Evolutionary conservation across 2,329 filamentous ascomycete genomes (phyloP), one percentile per base, ranked within the genome.

Genomic region (Ciborinia camelliae): DNA sequence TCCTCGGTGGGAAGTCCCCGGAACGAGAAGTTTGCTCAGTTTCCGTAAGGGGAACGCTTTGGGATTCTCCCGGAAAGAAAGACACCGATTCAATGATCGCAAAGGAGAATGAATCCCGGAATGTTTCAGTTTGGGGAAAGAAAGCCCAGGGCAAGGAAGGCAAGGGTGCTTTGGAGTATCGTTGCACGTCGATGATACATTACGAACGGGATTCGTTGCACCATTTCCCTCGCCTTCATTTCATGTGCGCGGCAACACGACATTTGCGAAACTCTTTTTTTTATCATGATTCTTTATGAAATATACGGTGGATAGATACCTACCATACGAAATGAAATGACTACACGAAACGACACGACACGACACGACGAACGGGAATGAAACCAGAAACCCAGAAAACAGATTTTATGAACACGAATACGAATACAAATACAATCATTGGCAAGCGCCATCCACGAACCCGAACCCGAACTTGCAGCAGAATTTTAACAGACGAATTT

Each of bases 1-100:
- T 63, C 61, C 9, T 57, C 52, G 10, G 12, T 57, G 1, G 52
- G 52, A 23, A 63, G 52, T 45, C 43, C 52, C 5, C 58, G 52
- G 4, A 58, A 8, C 26, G 55, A 58, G 30, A 45, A 23, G n/a
- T 47, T 58, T 58, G 41, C 55, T 26, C 55, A 47, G 9, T 58
- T 58, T 35, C 55, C 55, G 15, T 58, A 47, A 37, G n/a, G n/a
- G n/a, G 7, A n/a, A 2, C 37, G 10, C 8, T 62, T 41, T n/a
- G 53, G 35, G 23, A 8, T 54, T 60, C 23, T 58, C 4, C n/a
- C n/a, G n/a, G n/a, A n/a, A n/a, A n/a, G 8, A 26, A n/a, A 9
- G n/a, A 8, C 7, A 47, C 28, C 26, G 41, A 47, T 26, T 47
- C 41, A 14, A 4, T 12, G 4, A 18, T 35, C 28, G 35, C 12